Evolutionary conservation across 148 eudicot genomes (phyloP).

Genomic region (Rhododendron henanense): DNA sequence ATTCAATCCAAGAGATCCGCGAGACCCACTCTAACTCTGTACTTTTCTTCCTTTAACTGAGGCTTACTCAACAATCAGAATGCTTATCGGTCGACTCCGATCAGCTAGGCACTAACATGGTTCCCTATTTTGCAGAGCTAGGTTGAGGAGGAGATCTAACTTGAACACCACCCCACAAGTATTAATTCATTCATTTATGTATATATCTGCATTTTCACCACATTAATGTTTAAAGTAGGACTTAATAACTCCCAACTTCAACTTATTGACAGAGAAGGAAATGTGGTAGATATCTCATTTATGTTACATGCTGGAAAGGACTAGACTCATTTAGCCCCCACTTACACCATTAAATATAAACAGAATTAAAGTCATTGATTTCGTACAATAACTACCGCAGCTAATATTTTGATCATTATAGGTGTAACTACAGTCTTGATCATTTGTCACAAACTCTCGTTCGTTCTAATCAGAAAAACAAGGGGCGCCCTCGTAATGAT

Average conservation of each 20-base stretch:
- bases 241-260: neutral
- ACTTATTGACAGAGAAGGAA: neutral
- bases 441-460: conserved; percentile 1
- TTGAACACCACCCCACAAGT: no score
- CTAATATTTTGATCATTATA: neutral
- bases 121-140: no score
- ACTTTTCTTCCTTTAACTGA: no score
- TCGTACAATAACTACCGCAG: neutral
- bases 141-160: no score
- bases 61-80: no score
- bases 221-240: neutral
- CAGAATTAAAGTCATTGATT: neutral
- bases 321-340: neutral
- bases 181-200: no score
- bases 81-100: no score
- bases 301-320: neutral
- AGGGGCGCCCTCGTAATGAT: neutral
- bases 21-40: no score
- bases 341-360: neutral
- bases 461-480: neutral
- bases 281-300: neutral
- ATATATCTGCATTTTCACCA: neutral
- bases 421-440: neutral
- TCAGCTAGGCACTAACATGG: no score
- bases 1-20: no score